These are phyloP conservation scores for Paraconiothyrium sp. DNA, from an alignment of 2,329 filamentous ascomycete genomes.

Conservation along the genomic window DNA sequence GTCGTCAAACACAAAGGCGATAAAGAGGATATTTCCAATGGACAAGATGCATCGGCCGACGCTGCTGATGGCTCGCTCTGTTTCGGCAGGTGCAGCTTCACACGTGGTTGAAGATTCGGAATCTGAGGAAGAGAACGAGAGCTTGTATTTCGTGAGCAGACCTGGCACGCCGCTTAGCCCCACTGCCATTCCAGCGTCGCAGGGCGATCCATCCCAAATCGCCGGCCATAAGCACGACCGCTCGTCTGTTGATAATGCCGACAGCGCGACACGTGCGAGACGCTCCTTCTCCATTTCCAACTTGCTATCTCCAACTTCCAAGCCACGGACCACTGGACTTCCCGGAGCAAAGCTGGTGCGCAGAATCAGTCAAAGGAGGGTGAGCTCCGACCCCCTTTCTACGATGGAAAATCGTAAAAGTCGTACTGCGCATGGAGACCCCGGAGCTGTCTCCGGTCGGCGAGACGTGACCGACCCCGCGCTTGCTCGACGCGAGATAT, in stretches of 20 bases:
- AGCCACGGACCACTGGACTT: slow-evolving; percentile 40
- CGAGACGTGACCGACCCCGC: slow-evolving; percentile 48
- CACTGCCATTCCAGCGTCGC: slow-evolving; percentile 35
- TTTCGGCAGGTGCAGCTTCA: slow-evolving; percentile 35
- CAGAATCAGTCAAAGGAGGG: slow-evolving; percentile 41
- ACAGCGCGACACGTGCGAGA: slow-evolving; percentile 46
- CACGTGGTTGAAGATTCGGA: slow-evolving; percentile 49
- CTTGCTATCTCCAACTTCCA: slow-evolving; percentile 50
- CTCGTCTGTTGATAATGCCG: slow-evolving; percentile 29
- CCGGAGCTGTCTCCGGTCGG: slow-evolving; percentile 46
- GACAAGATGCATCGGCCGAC: slow-evolving; percentile 56
- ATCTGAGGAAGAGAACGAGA: slow-evolving; percentile 49
- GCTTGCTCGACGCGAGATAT: slow-evolving; percentile 41
- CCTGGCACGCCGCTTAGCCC: slow-evolving; percentile 50
- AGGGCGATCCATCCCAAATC: slow-evolving; percentile 26
- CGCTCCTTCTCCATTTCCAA: slow-evolving; percentile 63
- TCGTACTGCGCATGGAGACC: slow-evolving; percentile 45
- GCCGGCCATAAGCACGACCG: slow-evolving; percentile 24
- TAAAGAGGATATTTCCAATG: slow-evolving; percentile 57
- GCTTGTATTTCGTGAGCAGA: slow-evolving; percentile 50
- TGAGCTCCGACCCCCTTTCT: slow-evolving; percentile 45
- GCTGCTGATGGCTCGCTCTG: slow-evolving; percentile 58
- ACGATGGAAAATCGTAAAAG: slow-evolving; percentile 52
- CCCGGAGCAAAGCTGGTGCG: slow-evolving; percentile 39
- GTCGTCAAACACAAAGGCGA: slow-evolving; percentile 47